Base-by-base conservation (phyloP, 2,329 filamentous ascomycete genomes). In the Aspergillus pseudonomiae region DNA sequence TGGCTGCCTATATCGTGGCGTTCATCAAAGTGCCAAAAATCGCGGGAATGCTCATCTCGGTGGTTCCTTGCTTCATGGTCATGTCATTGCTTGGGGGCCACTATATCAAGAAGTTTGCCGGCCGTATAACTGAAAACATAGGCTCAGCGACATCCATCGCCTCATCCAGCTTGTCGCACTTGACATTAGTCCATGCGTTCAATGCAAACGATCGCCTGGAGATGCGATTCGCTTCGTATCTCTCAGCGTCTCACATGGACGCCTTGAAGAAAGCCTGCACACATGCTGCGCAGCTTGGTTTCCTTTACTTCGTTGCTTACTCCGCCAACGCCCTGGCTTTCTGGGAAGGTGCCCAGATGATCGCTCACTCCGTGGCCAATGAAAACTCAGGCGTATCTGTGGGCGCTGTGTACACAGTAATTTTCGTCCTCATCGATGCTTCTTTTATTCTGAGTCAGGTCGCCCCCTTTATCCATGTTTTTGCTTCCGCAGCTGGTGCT, bases 291-390 rank as follows among this genome's bases (percentile, higher is more conserved):
- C 87, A 89, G 71, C 81, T 86, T 10, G 88, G 88, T 1, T 74
- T 85, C 16, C 77, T 90, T 3, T 91, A 89, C 73, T 90, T 91
- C 66, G 85, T 91, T 67, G 86, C 87, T 5, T 91, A 89, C 67
- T 83, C 86, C 1, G 86, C 86, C 5, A 91, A 90, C 72, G 87
- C 86, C 0, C 78, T 91, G 19, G 87, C 88, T 0, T 91, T 89
- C 72, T 91, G 87, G 87, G 84, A 89, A 71, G 89, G 89, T 48
- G 86, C 86, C 61, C 81, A 79, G 39, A 83, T 84, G 66, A 84
- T 88, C 55, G 81, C 81, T 9, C 76, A 67, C 34, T 68, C 71
- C 3, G 68, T 75, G 9, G 67, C 66, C 11, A 41, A 58, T 4
- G 63, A 61, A 28, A 59, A 60, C 41, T 56, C 58, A 2, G 73